phyloP scores from a whole-genome alignment of 257 asterid genomes.

The Solanum paucissectum region DNA sequence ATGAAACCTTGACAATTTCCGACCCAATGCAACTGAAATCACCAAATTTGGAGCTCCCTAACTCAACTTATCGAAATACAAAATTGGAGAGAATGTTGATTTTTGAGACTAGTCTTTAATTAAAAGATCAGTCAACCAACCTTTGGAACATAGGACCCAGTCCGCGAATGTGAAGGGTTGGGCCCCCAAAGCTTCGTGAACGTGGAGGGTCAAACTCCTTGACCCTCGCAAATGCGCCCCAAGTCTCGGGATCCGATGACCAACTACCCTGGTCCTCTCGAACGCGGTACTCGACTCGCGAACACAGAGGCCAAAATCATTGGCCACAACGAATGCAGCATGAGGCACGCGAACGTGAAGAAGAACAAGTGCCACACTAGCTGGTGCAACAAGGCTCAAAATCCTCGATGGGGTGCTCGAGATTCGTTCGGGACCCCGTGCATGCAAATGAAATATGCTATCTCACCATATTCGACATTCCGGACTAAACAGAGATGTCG shows the following conservation, averaged over 20 bases:
- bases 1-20: neutral
- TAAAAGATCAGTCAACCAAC: neutral
- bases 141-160: neutral
- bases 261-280: neutral
- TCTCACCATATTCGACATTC: neutral
- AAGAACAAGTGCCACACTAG: neutral
- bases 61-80: neutral
- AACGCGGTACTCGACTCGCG: neutral
- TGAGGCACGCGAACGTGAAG: neutral
- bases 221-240: neutral
- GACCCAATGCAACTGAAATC: neutral
- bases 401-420: neutral
- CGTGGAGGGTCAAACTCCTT: neutral
- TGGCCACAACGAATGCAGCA: neutral
- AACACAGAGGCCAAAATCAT: neutral
- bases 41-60: neutral
- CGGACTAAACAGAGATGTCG: fast-evolving
- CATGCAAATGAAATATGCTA: neutral
- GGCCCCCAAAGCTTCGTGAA: neutral
- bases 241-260: neutral
- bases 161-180: neutral
- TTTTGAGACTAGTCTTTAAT: too few species aligned
- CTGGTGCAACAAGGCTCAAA: neutral
- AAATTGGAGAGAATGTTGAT: neutral
- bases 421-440: neutral